Evolutionary conservation across 2,329 filamentous ascomycete genomes (phyloP).

Genomic region (Calonectria pseudoturangicola): DNA sequence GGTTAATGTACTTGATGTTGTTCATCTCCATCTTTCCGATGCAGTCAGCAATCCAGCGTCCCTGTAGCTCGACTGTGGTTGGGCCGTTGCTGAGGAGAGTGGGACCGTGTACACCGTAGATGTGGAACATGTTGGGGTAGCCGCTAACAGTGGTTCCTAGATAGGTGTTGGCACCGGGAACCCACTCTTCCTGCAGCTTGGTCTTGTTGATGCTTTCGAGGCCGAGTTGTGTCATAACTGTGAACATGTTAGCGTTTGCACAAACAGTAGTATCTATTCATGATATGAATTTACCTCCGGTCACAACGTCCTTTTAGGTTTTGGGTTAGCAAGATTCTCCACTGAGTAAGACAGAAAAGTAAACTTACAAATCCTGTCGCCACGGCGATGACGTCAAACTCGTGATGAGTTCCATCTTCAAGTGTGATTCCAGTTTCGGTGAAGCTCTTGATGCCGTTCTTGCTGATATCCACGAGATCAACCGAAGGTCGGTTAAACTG

Average conservation of each 20-base stretch:
- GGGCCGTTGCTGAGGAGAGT: slow-evolving; percentile 75
- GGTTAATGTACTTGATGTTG: slow-evolving; percentile 70
- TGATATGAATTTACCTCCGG: slow-evolving; percentile 55
- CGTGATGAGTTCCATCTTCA: slow-evolving; percentile 63
- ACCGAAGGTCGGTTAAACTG: slow-evolving; percentile 67
- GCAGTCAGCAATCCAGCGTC: slow-evolving; percentile 71
- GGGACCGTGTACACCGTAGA: slow-evolving; percentile 74
- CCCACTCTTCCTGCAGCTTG: slow-evolving; percentile 65
- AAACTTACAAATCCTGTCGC: slow-evolving; percentile 68
- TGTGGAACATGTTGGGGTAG: slow-evolving; percentile 71
- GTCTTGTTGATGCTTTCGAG: slow-evolving; percentile 63
- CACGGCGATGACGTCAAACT: slow-evolving; percentile 66
- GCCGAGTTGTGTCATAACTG: slow-evolving; percentile 67
- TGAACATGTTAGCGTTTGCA: slow-evolving; percentile 10
- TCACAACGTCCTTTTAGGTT: slow-evolving; percentile 57
- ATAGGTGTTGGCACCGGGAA: slow-evolving; percentile 63
- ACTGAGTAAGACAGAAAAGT: background rate
- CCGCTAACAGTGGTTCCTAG: slow-evolving; percentile 65
- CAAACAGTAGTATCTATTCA: background rate
- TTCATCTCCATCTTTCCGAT: slow-evolving; percentile 69
- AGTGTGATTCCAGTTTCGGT: slow-evolving; percentile 64
- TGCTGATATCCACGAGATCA: slow-evolving; percentile 64
- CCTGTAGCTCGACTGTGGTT: slow-evolving; percentile 72
- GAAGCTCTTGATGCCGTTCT: slow-evolving; percentile 64
- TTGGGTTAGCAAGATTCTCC: slow-evolving; percentile 27